Conservation (phyloP, 148 eudicot species). For the Chenopodium album region DNA sequence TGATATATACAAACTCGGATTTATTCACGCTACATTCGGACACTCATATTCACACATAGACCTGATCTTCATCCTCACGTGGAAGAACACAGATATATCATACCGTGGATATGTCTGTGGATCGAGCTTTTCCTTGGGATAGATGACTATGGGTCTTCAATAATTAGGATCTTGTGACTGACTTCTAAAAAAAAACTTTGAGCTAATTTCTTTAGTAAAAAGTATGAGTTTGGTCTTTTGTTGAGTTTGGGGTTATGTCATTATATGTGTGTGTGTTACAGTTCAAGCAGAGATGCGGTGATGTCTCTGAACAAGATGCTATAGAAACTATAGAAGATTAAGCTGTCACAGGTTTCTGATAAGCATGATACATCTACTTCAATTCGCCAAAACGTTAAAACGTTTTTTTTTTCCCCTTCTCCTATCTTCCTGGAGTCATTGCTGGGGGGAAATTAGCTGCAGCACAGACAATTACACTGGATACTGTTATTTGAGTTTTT, state of each 20-base stretch:
- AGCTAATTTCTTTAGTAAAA: background rate
- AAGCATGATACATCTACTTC: background rate
- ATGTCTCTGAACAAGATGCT: background rate
- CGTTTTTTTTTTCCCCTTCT: no score
- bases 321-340: background rate
- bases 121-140: background rate
- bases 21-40: background rate
- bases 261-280: no score
- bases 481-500: background rate
- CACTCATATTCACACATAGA: background rate
- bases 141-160: background rate
- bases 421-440: background rate
- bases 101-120: background rate
- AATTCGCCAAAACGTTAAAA: background rate
- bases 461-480: background rate
- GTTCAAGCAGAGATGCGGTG: background rate
- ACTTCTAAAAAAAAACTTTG: background rate
- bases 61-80: background rate
- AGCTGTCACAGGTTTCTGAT: background rate
- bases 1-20: background rate
- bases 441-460: background rate
- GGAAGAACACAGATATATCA: background rate
- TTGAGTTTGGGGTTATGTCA: no score
- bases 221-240: background rate
- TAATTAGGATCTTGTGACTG: background rate